Evolutionary conservation across 305 asterid genomes (phyloP), one percentile per base, ranked within the genome.

Genomic region (Rubia balearica): DNA sequence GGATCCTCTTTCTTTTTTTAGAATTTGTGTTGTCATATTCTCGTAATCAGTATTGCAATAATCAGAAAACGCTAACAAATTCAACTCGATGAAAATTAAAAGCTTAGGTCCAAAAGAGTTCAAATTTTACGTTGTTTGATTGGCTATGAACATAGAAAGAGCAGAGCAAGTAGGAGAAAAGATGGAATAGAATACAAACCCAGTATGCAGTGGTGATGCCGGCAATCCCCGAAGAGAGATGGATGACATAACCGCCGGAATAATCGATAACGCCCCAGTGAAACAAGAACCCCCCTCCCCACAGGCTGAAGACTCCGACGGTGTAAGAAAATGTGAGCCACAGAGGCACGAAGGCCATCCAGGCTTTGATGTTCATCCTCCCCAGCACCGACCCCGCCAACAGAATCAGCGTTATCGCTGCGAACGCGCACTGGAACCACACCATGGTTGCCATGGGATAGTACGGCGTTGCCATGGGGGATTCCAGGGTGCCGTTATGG

Each of bases 241-340:
- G 93, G 45, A 87, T 85, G 7, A 85, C 93, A 61, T 85, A 87
- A 0, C 93, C 90, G 30, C 90, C 93, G 56, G 90, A 83, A 53
- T 82, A 87, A 42, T 85, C 90, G 12, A 87, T 85, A 2, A 87
- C 89, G 5, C 94, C 92, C 94, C 90, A 84, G 7, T 88, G 90
- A 22, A 67, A 88, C 77, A 88, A 68, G 56, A 84, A 88, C 0
- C 93, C 90, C 8, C 90, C 90, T 24, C 94, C 90, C 90, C 94
- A 87, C 12, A 88, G 43, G 73, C 89, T 85, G 69, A 84, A 88
- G 1, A 90, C 94, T 33, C 89, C 94, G 21, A 85, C 87, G 5
- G 90, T 85, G 53, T 87, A 87, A 0, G 83, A 85, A 38, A 87
- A 82, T 13, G 86, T 85, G 10, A 84, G 75, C 94, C 94, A 87